Evolutionary conservation across 2,329 filamentous ascomycete species (phyloP).

Genomic region (Pseudogymnoascus sp.): DNA sequence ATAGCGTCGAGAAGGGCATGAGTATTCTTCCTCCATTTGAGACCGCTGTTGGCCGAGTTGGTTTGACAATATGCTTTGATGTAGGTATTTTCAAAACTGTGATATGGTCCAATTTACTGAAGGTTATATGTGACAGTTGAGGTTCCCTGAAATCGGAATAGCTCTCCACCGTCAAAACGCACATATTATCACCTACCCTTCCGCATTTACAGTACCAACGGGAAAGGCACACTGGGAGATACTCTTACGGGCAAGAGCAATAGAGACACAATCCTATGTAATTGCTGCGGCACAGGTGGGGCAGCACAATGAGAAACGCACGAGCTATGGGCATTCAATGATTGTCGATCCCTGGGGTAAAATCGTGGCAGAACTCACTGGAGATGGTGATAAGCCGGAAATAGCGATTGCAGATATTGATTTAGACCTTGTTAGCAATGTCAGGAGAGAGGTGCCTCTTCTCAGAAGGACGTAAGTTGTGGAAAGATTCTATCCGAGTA

Average conservation of each 20-base stretch:
- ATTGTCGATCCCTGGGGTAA: conserved; percentile 82
- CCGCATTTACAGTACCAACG: conserved; percentile 81
- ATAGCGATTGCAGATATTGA: conserved; percentile 46
- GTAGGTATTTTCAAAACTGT: conserved; percentile 27
- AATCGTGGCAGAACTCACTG: conserved; percentile 57
- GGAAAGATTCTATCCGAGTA: background rate
- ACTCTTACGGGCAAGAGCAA: conserved; percentile 69
- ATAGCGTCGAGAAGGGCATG: conserved; percentile 59
- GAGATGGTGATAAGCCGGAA: conserved; percentile 35
- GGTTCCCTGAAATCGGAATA: conserved; percentile 69
- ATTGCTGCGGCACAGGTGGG: conserved; percentile 80
- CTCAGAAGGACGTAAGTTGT: conserved; percentile 38
- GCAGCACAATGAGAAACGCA: conserved; percentile 61
- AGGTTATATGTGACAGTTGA: conserved; percentile 37
- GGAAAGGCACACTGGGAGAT: conserved; percentile 80
- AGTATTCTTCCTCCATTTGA: conserved; percentile 60
- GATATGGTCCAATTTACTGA: background rate
- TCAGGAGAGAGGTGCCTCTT: conserved; percentile 48
- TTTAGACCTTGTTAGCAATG: conserved; percentile 40
- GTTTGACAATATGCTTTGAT: conserved; percentile 83
- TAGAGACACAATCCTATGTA: conserved; percentile 83
- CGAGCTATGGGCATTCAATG: conserved; percentile 79
- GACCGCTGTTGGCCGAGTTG: conserved; percentile 67
- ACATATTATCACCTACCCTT: conserved; percentile 76
- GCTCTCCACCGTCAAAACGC: conserved; percentile 58